Conservation (phyloP, 2,329 filamentous ascomycete genomes). For the Lasiodiplodia hormozganensis region DNA sequence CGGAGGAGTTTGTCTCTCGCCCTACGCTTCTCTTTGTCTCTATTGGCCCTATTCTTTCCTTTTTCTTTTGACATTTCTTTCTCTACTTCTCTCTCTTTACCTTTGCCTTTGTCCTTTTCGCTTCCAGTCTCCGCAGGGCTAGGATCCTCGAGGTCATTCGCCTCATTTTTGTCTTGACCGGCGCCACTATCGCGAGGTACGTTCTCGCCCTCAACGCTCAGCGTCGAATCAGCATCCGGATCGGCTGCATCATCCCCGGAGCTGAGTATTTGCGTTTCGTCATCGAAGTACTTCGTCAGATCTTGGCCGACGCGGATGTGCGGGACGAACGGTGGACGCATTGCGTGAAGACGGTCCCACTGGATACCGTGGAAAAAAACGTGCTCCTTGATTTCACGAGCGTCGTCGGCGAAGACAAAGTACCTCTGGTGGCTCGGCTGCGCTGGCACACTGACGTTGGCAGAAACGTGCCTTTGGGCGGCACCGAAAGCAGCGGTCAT, state of each 20-base stretch:
- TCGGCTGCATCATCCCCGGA: neutral
- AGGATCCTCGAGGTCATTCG: neutral
- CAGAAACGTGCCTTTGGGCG: slow-evolving; percentile 1
- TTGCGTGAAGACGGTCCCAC: slow-evolving; percentile 77
- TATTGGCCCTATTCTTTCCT: slow-evolving; percentile 42
- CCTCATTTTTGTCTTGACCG: neutral
- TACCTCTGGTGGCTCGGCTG: slow-evolving; percentile 49
- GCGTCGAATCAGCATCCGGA: neutral
- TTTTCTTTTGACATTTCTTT: neutral
- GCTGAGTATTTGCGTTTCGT: slow-evolving; percentile 70
- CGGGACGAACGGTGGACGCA: slow-evolving; percentile 80
- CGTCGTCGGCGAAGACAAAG: slow-evolving; percentile 83
- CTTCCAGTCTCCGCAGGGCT: neutral
- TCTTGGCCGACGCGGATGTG: slow-evolving; percentile 61
- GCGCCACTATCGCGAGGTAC: neutral
- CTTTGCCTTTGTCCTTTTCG: neutral
- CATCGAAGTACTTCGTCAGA: slow-evolving; percentile 86
- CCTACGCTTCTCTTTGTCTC: slow-evolving; percentile 74
- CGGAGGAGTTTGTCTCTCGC: slow-evolving; percentile 85
- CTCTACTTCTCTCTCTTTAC: neutral
- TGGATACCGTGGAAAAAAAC: slow-evolving; percentile 81
- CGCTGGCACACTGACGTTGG: slow-evolving; percentile 39
- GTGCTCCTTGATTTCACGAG: slow-evolving; percentile 87
- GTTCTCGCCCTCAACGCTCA: neutral
- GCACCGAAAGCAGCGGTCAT: slow-evolving; percentile 30